phyloP scores from a whole-genome alignment of 495 filamentous ascomycete species.

The Penicillium argentinense region DNA sequence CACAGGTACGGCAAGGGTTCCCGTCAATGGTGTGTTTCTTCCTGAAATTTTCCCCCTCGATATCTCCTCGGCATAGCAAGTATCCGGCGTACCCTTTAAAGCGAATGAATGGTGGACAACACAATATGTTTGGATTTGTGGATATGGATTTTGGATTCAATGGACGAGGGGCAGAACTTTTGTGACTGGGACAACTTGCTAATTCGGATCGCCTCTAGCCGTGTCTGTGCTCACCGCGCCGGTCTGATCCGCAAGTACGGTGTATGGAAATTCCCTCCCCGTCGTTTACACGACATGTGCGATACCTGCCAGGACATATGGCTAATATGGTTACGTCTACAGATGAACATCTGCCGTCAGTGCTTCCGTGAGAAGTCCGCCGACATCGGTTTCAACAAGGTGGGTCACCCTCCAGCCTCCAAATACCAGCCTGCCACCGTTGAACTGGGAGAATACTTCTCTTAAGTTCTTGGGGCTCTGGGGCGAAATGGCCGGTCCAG shows the following conservation, averaged over 20 bases:
- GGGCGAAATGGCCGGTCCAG: background rate
- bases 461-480: no score
- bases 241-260: conserved; percentile 99
- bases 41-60: conserved; percentile 10
- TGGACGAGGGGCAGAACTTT: conserved; percentile 5
- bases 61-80: conserved; percentile 4
- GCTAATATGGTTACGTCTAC: conserved; percentile 25
- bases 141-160: background rate
- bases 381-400: conserved; percentile 99
- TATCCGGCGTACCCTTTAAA: conserved; percentile 8
- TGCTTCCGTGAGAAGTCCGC: conserved; percentile 97
- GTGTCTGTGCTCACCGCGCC: conserved; percentile 91
- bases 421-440: background rate
- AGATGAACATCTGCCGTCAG: conserved; percentile 97
- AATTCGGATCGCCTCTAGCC: conserved; percentile 55
- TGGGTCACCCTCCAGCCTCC: conserved; percentile 28
- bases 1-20: conserved; percentile 79
- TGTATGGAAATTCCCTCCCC: conserved; percentile 56
- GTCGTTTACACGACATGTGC: no score
- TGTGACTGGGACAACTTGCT: conserved; percentile 17
- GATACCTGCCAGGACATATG: background rate
- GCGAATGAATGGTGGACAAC: conserved; percentile 6
- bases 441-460: background rate
- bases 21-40: conserved; percentile 70
- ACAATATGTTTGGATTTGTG: no score